Evolutionary conservation across 306 rosid species (phyloP).

Genomic region (Hippophae rhamnoides): DNA sequence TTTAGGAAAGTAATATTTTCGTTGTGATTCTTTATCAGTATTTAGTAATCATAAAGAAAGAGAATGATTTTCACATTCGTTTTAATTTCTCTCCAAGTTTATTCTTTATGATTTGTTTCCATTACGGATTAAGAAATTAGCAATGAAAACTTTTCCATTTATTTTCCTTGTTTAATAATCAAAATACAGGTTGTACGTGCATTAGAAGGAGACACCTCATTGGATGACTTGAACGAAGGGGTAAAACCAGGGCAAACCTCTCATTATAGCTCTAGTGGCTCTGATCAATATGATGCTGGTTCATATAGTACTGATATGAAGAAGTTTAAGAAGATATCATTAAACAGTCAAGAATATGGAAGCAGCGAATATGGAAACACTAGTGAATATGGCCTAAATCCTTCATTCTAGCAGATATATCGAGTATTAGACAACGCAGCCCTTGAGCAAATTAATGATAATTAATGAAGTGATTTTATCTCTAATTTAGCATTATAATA

Average conservation of each 20-base stretch:
- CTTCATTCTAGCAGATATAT: constrained; percentile 44
- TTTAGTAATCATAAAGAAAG: no score
- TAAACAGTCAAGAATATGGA: constrained; percentile 22
- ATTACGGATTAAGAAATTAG: not conserved
- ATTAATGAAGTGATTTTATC: no score
- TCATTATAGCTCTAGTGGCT: constrained; percentile 16
- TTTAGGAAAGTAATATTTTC: no score
- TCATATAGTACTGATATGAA: constrained; percentile 52
- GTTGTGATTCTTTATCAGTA: no score
- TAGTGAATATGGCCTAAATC: constrained; percentile 53
- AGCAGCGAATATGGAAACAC: constrained; percentile 61
- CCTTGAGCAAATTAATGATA: no score
- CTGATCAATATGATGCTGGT: constrained; percentile 27
- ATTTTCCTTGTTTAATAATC: no score
- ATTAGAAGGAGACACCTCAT: constrained; percentile 67
- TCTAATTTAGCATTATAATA: no score
- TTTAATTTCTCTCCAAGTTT: no score
- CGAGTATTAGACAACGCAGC: no score
- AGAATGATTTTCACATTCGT: no score
- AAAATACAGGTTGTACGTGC: constrained; percentile 52
- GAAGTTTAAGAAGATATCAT: constrained; percentile 35
- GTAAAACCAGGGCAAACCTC: constrained; percentile 40
- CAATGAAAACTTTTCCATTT: no score
- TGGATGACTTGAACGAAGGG: constrained; percentile 48
- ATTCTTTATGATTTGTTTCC: no score